Base-by-base conservation (phyloP, 2,329 filamentous ascomycete genomes). In the Neopestalotiopsis sp. region DNA sequence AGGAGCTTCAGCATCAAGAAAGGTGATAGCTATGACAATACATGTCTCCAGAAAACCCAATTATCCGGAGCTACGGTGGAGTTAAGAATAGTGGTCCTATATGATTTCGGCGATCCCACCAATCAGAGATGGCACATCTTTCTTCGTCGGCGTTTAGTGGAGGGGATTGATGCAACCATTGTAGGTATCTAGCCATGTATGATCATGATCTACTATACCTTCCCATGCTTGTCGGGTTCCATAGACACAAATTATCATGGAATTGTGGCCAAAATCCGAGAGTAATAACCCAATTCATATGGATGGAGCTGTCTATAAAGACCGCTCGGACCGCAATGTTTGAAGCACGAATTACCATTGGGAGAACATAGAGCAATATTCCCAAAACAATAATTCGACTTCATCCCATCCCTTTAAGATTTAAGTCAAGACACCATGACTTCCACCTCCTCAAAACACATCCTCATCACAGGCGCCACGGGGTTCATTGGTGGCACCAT, bases 401-500 rank as follows among this genome's bases (percentile, higher is more conserved):
- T 28, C 13, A 30, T 6, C 10, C 2, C 13, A 34, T 59, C 13
- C 57, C 24, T 58, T 10, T 4, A 34, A 59, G 5, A 30, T 5
- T 34, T 5, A 28, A 30, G 17, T 12, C 9, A 32, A 59, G 14
- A 59, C 7, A 17, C 28, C 20, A 59, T 74, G 73, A 13, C 72
- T 40, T 67, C 70, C 32, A 52, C 42, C 52, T 65, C 71, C 2
- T 13, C 69, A n/a, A 67, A 69, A 32, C 52, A 73, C 59, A 71
- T 76, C 30, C 70, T 75, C 17, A 71, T 76, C 14, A 74, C 72
- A 1, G 75, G 75, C 4, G 74, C 72, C 17, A 73, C 72, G 13
- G 75, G 75, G 6, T 76, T 71, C 59, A 73, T 76, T 38, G 75
- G 75, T 12, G 62, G 28, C 24, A 34, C 38, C 4, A 56, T 65